Evolutionary conservation across 805 yeast species (phyloP).

Genomic region (Metschnikowia cubensis): DNA sequence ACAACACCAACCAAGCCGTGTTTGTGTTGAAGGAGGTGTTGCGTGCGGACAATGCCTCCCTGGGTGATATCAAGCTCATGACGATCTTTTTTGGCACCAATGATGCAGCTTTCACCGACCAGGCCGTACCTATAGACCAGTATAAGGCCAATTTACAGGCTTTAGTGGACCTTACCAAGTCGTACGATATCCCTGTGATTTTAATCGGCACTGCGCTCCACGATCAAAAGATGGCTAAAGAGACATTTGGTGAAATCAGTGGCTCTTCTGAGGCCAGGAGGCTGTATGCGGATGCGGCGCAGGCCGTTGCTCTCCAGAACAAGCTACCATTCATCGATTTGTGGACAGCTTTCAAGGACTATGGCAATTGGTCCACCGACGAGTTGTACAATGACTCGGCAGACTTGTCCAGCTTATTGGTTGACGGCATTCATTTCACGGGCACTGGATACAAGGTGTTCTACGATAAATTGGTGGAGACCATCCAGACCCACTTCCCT

Average conservation of each 20-base stretch:
- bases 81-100: conserved; percentile 80
- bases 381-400: conserved; percentile 27
- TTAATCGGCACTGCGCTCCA: conserved; percentile 62
- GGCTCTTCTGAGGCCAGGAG: conserved; percentile 9
- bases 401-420: conserved; percentile 20
- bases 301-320: conserved; percentile 40
- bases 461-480: conserved; percentile 39
- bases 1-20: conserved; percentile 59
- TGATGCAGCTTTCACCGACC: conserved; percentile 43
- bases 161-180: conserved; percentile 39
- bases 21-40: conserved; percentile 40
- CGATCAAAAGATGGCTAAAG: conserved; percentile 26
- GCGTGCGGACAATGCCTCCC: conserved; percentile 30
- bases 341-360: conserved; percentile 38
- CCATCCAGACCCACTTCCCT: conserved; percentile 44
- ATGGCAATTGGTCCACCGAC: conserved; percentile 33
- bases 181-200: conserved; percentile 47
- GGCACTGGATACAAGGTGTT: conserved; percentile 50
- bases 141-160: conserved; percentile 45
- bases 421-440: conserved; percentile 60
- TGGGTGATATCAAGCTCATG: conserved; percentile 36
- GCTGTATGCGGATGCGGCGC: conserved; percentile 50
- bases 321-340: conserved; percentile 58
- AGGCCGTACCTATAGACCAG: conserved; percentile 48
- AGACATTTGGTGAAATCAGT: conserved; percentile 9